Base-by-base conservation (phyloP, 140 eudicot genomes). In the Cichorium intybus region DNA sequence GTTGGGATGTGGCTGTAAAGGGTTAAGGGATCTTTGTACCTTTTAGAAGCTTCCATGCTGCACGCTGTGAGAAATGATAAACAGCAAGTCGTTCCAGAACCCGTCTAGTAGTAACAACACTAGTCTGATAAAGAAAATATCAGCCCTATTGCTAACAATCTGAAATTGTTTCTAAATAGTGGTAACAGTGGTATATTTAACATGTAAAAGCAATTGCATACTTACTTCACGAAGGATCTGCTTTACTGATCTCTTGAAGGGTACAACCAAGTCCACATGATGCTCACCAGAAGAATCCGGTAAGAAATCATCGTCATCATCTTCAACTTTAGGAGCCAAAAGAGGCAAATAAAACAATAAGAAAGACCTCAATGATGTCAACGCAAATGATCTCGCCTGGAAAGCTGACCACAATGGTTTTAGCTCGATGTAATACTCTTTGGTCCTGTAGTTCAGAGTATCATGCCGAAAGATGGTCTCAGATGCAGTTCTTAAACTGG, bases 41-140 rank as follows among this genome's bases (percentile, higher is more conserved):
- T 85, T 93, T 93, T 59, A 88, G 87, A 77, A 93, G 97, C 77
- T 93, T 93, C 95, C 97, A 93, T 52, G 99, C 97, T 78, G 71
- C 80, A 21, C 95, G 80, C 63, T 81, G 96, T 53, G 99, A 93
- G 62, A 64, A 79, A 65, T 81, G 84, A 60, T 81, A 81, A 55
- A 88, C 92, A 10, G 90, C 88, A 21, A 93, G 83, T 50, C 94
- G 90, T 80, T 88, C 95, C 68, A 88, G 77, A 57, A 88, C 78
- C 29, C 99, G 81, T 78, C 99, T 86, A 50, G 93, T 92, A 24
- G 96, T 92, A 20, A 83, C 80, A 27, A 88, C 94, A 26, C 84
- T 88, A 21, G 94, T 83, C 97, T 92, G 81, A 65, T 39, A 28
- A 54, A 23, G 0, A 31, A 43, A 23, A 23, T 2, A 48, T 56